A percentile compares a stretch with the other conserved stretches of the same genome.
Conservation (phyloP, 169 alveolate species). For the Plasmodium coatneyi region DNA sequence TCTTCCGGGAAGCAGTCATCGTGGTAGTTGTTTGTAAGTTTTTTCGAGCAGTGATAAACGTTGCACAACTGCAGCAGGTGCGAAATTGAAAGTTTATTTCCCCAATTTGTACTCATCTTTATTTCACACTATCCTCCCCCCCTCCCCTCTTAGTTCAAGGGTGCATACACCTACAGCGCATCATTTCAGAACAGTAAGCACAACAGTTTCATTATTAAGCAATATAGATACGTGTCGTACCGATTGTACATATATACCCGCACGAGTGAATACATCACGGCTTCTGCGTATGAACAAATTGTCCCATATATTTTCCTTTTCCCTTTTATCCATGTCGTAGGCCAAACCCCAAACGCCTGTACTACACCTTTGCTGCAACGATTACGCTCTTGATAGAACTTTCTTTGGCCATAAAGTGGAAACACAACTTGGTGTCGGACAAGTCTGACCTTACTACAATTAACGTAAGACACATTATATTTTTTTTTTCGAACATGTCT, state of each 20-base stretch:
- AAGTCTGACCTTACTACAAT: constrained; percentile 15
- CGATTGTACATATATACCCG: not conserved
- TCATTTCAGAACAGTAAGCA: not conserved
- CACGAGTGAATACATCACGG: not conserved
- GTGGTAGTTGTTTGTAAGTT: not conserved
- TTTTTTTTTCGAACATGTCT: not conserved
- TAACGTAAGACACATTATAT: constrained; percentile 15
- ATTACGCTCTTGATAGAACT: not conserved
- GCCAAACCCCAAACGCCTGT: not conserved
- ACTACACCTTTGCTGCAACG: not conserved
- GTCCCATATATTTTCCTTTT: not conserved
- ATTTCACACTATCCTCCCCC: not conserved
- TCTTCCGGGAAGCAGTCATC: not conserved
- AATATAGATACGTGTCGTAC: not conserved
- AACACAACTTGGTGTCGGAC: constrained; percentile 25
- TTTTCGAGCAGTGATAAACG: not conserved
- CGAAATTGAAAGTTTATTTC: not conserved
- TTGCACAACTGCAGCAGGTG: not conserved
- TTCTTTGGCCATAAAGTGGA: constrained; percentile 16
- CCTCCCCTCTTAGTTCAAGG: not conserved
- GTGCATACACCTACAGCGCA: not conserved
- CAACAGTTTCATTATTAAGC: not conserved
- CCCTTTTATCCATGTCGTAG: constrained; percentile 2
- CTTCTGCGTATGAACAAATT: not conserved
- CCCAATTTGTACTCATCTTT: not conserved